A percentile compares a stretch with the other conserved stretches of the same genome.
Conservation (phyloP, 768 basidiomycete genomes). For the Rhodotorula babjevae region DNA sequence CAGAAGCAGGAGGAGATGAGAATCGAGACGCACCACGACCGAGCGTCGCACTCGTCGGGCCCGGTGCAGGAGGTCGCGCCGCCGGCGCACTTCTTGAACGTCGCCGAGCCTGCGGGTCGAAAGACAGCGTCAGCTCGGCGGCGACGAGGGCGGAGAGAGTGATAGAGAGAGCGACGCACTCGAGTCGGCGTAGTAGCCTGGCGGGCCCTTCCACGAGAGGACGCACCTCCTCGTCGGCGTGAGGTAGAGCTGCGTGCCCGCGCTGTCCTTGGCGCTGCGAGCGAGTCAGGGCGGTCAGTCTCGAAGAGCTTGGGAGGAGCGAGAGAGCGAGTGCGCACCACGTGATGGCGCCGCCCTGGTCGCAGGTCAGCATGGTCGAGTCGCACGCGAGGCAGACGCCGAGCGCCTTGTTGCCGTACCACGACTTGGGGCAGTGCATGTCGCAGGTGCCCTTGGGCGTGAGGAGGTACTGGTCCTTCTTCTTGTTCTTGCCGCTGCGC, state of each 20-base stretch:
- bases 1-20: no score
- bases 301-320: no score
- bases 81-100: neutral
- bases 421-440: neutral
- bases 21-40: no score
- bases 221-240: neutral
- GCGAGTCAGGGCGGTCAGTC: neutral
- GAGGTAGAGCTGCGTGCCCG: neutral
- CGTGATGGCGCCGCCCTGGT: neutral
- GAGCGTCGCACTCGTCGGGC: no score
- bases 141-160: no score
- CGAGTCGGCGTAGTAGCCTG: neutral
- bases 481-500: neutral
- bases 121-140: no score
- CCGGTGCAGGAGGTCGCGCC: neutral
- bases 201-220: neutral
- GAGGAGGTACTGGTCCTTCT: neutral
- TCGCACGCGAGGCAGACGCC: conserved; percentile 1
- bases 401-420: neutral
- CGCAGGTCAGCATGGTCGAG: neutral
- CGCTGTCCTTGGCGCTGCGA: neutral
- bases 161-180: no score
- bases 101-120: neutral
- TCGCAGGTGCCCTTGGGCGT: neutral
- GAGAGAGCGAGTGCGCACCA: neutral